A percentile compares a stretch with the other conserved stretches of the same genome.
These are phyloP conservation scores for Saprolegnia diclina DNA, from an alignment of 352 stramenopile species.

Conservation along the genomic window DNA sequence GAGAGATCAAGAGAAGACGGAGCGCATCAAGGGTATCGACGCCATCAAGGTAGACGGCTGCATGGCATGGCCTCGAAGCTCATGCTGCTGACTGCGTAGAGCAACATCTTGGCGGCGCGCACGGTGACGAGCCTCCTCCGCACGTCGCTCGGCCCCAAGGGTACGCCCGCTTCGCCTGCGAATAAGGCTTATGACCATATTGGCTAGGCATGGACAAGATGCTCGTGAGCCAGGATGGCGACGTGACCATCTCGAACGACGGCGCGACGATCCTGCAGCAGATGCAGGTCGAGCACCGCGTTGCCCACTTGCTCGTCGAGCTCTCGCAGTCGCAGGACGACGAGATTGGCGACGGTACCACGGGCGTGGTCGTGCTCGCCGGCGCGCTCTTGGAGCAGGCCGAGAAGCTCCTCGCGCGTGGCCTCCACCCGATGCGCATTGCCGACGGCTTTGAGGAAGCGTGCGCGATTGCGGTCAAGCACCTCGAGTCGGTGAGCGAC, in stretches of 20 bases:
- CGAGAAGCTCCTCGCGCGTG: conserved; percentile 93
- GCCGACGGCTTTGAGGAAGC: conserved; percentile 98
- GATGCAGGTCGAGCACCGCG: conserved; percentile 99
- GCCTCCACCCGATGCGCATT: conserved; percentile 98
- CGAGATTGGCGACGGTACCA: conserved; percentile 99
- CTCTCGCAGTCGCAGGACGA: conserved; percentile 98
- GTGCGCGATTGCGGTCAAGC: conserved; percentile 93
- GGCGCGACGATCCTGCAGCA: conserved; percentile 99
- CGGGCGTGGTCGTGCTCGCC: conserved; percentile 97
- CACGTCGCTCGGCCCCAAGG: conserved; percentile 96
- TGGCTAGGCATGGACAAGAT: conserved; percentile 97
- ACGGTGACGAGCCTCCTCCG: conserved; percentile 96
- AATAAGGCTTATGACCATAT: not conserved
- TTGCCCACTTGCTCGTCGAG: conserved; percentile 98
- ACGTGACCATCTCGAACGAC: conserved; percentile 99
- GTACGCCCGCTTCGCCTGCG: conserved; percentile 36
- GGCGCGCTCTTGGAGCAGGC: conserved; percentile 96
- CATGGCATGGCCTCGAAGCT: not conserved
- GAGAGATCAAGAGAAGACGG: conserved; percentile 97
- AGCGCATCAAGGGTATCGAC: conserved; percentile 97
- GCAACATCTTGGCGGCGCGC: conserved; percentile 98
- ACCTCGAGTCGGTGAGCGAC: conserved; percentile 94
- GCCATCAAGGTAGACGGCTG: conserved; percentile 88
- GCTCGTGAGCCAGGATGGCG: conserved; percentile 97
- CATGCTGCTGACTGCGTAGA: conserved; percentile 42